phyloP scores from a whole-genome alignment of 2,329 filamentous ascomycete species.

The Talaromyces sp. region DNA sequence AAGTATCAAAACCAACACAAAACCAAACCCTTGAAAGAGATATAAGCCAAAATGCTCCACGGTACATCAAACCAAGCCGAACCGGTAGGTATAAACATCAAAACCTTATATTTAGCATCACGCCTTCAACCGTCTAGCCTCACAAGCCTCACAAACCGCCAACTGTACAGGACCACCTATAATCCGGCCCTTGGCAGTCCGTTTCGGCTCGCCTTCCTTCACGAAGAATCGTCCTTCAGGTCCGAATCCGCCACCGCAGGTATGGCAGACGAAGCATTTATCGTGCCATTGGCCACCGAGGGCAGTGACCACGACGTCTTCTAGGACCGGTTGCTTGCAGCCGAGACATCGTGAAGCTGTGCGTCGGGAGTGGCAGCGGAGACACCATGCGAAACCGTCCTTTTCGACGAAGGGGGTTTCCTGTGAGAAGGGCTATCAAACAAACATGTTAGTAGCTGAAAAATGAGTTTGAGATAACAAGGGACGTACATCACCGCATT shows the following conservation, averaged over 20 bases:
- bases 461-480: neutral
- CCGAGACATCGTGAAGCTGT: slow-evolving; percentile 86
- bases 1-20: neutral
- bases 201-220: slow-evolving; percentile 51
- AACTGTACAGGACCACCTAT: slow-evolving; percentile 53
- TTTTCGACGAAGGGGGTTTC: slow-evolving; percentile 87
- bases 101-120: slow-evolving; percentile 27
- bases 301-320: slow-evolving; percentile 85
- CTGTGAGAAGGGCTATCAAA: slow-evolving; percentile 55
- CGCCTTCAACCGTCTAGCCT: slow-evolving; percentile 62
- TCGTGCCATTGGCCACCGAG: slow-evolving; percentile 93
- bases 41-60: neutral
- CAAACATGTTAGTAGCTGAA: neutral
- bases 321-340: slow-evolving; percentile 80
- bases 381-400: slow-evolving; percentile 96
- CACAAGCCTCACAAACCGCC: slow-evolving; percentile 62
- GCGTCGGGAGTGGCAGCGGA: slow-evolving; percentile 85
- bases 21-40: neutral
- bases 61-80: neutral
- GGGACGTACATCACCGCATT: slow-evolving; percentile 74
- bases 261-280: slow-evolving; percentile 80
- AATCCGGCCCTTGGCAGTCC: slow-evolving; percentile 47
- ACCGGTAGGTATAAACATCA: neutral
- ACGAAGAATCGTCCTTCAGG: slow-evolving; percentile 64
- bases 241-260: slow-evolving; percentile 60